Base-by-base conservation (phyloP, 2,329 filamentous ascomycete genomes). In the Apiospora kogelbergensis region DNA sequence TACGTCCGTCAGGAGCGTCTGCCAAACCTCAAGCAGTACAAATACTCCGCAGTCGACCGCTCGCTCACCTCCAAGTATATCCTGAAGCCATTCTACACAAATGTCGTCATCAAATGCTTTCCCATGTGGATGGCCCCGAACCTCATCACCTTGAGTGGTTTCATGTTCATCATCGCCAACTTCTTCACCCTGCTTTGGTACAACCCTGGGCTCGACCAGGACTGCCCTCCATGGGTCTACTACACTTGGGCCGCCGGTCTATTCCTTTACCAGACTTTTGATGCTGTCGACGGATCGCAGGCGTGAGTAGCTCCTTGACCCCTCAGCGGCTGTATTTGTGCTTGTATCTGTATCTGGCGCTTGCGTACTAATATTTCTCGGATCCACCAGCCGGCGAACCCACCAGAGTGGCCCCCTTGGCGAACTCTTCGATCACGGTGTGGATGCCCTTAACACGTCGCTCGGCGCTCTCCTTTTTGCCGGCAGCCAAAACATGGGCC, bases 211-310 rank as follows among this genome's bases (percentile, higher is more conserved):
- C 87, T 99, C 64, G 95, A 98, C 81, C 91, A 93, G 80, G 93
- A 99, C 80, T 98, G 95, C 79, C 96, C 96, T 11, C 79, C 89
- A 1, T 99, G 96, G 96, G 95, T 99, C 20, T 99, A 99, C 84
- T 92, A 91, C 73, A 92, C 90, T 76, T 99, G 95, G 93, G 91
- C 95, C 4, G 81, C 93, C 41, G 96, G 96, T 1, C 83, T 99
- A 73, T 98, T 98, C 80, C 81, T 98, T 66, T 99, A 99, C 81
- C 96, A 99, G 87, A 98, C 95, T 1, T 98, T 99, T 82, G 96
- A 99, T 81, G 96, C 95, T 1, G 94, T 98, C 33, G 96, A 99
- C 81, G 96, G 96, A 67, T 88, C 92, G 40, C 96, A 99, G 80
- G 96, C 96, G 90, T 94, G 85, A 79, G 92, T 88, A 40, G n/a